Conservation (phyloP, 495 filamentous ascomycete species). For the Podospora comata region DNA sequence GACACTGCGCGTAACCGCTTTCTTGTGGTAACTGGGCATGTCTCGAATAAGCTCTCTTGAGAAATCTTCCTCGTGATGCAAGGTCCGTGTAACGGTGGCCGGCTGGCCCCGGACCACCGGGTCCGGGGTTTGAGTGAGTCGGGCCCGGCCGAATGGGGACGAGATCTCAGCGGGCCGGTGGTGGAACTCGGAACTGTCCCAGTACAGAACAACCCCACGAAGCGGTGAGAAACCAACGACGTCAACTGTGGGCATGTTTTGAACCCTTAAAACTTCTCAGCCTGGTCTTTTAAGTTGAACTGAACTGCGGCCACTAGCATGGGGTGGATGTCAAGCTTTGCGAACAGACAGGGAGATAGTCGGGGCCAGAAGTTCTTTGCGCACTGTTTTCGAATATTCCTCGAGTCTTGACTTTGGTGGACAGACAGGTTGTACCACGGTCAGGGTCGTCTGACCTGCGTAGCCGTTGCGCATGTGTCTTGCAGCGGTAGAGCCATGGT, state of each 20-base stretch:
- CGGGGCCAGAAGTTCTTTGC: not conserved
- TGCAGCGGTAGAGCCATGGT: not conserved
- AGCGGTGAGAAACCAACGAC: not conserved
- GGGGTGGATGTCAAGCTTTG: not conserved
- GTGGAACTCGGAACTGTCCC: not conserved
- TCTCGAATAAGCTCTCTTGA: not conserved
- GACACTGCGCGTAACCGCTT: not conserved
- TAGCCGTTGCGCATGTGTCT: not conserved
- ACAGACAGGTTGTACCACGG: not conserved
- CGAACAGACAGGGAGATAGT: not conserved
- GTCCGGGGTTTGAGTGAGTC: not conserved
- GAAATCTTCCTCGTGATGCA: conserved; percentile 4
- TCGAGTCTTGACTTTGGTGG: not conserved
- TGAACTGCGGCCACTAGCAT: not conserved
- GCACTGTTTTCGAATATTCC: not conserved
- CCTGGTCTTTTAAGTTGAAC: not conserved
- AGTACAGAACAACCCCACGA: not conserved
- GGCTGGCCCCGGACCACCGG: not conserved
- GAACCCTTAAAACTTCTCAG: not conserved
- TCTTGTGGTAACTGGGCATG: not conserved
- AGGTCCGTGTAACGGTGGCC: not conserved
- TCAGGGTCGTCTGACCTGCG: not conserved
- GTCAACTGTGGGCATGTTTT: not conserved
- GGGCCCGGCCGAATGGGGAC: conserved; percentile 4
- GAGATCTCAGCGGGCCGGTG: not conserved